phyloP scores from a whole-genome alignment of 441 rosid genomes.

The Hura crepitans region DNA sequence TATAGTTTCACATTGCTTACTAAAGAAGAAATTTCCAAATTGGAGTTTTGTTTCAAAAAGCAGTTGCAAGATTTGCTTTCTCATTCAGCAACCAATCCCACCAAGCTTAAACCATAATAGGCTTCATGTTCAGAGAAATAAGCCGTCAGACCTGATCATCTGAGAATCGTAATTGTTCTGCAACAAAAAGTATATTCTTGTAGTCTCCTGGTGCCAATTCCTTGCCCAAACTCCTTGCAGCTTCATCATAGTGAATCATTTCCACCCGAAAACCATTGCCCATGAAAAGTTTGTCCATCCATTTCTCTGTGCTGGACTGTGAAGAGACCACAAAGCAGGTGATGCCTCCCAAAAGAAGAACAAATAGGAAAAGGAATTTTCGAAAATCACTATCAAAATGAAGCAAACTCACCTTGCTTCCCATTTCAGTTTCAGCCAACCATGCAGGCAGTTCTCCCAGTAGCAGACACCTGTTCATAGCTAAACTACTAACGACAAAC shows the following conservation, averaged over 20 bases:
- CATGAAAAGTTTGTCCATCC: constrained; percentile 72
- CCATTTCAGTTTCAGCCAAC: constrained; percentile 56
- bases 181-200: constrained; percentile 52
- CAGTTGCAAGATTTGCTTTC: not conserved
- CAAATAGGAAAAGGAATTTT: not conserved
- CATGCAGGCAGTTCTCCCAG: constrained; percentile 72
- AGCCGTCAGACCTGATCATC: constrained; percentile 70
- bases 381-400: not conserved
- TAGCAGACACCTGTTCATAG: constrained; percentile 58
- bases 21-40: not conserved
- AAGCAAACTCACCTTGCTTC: constrained; percentile 40
- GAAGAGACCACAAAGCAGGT: constrained; percentile 12
- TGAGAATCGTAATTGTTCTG: constrained; percentile 73
- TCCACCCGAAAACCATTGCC: constrained; percentile 61
- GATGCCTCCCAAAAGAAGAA: not conserved
- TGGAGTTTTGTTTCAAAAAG: not conserved
- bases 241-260: constrained; percentile 43
- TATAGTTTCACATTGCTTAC: not conserved
- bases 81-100: constrained; percentile 6
- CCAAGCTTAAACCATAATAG: constrained; percentile 10
- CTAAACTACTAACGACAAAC: constrained; percentile 54
- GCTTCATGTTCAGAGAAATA: constrained; percentile 5
- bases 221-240: constrained; percentile 55
- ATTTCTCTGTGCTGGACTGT: constrained; percentile 48
- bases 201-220: constrained; percentile 39